Conservation (phyloP, 805 yeast genomes). For the Metschnikowia drakensbergensis region DNA sequence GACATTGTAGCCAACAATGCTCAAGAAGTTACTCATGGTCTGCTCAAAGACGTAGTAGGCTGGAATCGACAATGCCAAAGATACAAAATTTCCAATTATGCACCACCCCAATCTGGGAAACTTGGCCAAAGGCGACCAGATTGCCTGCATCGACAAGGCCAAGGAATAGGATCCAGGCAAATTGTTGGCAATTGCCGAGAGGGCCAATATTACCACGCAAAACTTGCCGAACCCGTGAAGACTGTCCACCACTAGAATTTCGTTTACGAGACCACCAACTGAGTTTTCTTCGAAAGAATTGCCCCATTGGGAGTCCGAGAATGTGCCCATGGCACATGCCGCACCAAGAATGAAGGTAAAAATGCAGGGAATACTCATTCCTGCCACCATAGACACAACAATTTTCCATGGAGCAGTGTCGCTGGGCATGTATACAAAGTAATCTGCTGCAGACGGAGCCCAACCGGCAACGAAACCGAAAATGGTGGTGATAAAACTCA, state of each 20-base stretch:
- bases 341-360: conserved; percentile 32
- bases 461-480: conserved; percentile 35
- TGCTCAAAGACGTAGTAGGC: conserved; percentile 31
- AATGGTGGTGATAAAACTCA: conserved; percentile 26
- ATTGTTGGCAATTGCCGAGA: conserved; percentile 31
- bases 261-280: conserved; percentile 32
- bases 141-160: conserved; percentile 28
- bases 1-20: conserved; percentile 31
- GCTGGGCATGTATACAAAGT: conserved; percentile 30
- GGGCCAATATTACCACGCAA: conserved; percentile 29
- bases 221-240: conserved; percentile 33
- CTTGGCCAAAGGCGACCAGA: conserved; percentile 29
- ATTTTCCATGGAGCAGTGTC: conserved; percentile 27
- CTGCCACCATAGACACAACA: conserved; percentile 24
- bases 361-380: conserved; percentile 26
- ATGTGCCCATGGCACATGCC: conserved; percentile 29
- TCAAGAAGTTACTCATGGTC: conserved; percentile 31
- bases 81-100: conserved; percentile 27
- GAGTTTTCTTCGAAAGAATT: conserved; percentile 27
- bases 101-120: conserved; percentile 36
- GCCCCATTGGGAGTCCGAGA: conserved; percentile 24
- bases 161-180: conserved; percentile 33
- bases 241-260: conserved; percentile 25
- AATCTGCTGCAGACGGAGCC: conserved; percentile 33
- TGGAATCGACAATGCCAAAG: conserved; percentile 33